Percentiles rank a stretch among this genome's conserved stretches.
Evolutionary conservation across 1,139 yeast species (phyloP).

Genomic region (Geotrichum klebahnii): DNA sequence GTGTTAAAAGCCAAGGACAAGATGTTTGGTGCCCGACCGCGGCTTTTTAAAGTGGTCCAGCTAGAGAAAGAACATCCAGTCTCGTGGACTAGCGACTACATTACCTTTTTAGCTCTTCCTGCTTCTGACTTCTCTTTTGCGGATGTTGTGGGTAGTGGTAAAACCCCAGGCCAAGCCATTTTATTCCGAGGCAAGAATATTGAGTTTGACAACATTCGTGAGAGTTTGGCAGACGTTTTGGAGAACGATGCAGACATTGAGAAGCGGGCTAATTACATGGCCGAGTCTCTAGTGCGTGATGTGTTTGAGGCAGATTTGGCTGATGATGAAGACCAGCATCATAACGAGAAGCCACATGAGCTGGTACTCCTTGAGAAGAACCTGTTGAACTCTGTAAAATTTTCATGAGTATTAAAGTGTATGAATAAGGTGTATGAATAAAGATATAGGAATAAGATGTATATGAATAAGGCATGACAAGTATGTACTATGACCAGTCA

Average conservation of each 20-base stretch:
- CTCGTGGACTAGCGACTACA: conserved; percentile 13
- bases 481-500: too few species aligned
- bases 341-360: neutral
- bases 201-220: conserved; percentile 47
- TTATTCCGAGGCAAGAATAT: conserved; percentile 28
- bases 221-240: conserved; percentile 32
- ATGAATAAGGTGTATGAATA: neutral
- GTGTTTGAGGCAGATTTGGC: conserved; percentile 10
- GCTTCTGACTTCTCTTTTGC: conserved; percentile 13
- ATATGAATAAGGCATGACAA: neutral
- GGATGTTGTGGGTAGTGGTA: neutral
- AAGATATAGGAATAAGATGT: neutral
- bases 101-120: conserved; percentile 17
- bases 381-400: conserved; percentile 1
- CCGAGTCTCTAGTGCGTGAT: conserved; percentile 12
- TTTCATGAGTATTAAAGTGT: neutral
- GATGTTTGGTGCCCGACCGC: conserved; percentile 18
- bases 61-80: neutral
- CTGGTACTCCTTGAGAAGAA: conserved; percentile 1
- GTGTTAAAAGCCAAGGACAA: conserved; percentile 18
- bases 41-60: conserved; percentile 11
- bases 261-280: conserved; percentile 9
- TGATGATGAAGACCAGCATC: conserved; percentile 6
- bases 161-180: neutral
- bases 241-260: conserved; percentile 20